Base-by-base conservation (phyloP, 2,329 filamentous ascomycete species). In the Xylaria sp. region DNA sequence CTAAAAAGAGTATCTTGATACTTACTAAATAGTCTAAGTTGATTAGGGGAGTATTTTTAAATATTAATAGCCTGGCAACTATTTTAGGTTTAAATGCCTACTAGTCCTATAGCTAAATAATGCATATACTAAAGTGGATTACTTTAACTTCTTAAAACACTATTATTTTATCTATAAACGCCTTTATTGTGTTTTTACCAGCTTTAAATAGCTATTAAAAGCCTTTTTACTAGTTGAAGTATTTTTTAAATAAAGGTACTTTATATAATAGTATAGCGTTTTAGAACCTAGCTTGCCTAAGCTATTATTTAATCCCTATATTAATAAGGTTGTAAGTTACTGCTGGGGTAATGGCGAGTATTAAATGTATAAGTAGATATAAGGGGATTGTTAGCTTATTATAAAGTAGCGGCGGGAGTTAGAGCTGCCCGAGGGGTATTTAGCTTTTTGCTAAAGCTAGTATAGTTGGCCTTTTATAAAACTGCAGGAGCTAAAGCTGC, bases 191-290 rank as follows among this genome's bases (percentile, higher is more conserved):
- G 17, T 51, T 25, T 25, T 38, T 51, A 15, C 31, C 37, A n/a
- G 21, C 14, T 51, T 51, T 51, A 23, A 38, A 51, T 25, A 51
- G 33, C 17, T 51, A 51, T n/a, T 51, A 51, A 38, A 51, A 15
- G 33, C 19, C 37, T 51, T 51, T 51, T 7, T 15, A 9, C 7
- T 51, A 51, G 11, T 17, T 5, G 2, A n/a, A 25, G n/a, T 51
- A 38, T 38, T 51, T 51, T 51, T 51, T 51, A 1, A 51, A 51
- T 8, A n/a, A 15, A 23, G n/a, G 1, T n/a, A 25, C 8, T 6
- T 51, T 51, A 51, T 51, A 51, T 25, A n/a, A 4, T 25, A n/a
- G 31, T 23, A 51, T 23, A 51, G n/a, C 11, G 6, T 51, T 38
- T 1, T 38, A 23, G 21, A 51, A 51, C 14, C 15, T 25, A 38